Conservation (phyloP, 1,139 yeast genomes). For the Candida sanyaensis region DNA sequence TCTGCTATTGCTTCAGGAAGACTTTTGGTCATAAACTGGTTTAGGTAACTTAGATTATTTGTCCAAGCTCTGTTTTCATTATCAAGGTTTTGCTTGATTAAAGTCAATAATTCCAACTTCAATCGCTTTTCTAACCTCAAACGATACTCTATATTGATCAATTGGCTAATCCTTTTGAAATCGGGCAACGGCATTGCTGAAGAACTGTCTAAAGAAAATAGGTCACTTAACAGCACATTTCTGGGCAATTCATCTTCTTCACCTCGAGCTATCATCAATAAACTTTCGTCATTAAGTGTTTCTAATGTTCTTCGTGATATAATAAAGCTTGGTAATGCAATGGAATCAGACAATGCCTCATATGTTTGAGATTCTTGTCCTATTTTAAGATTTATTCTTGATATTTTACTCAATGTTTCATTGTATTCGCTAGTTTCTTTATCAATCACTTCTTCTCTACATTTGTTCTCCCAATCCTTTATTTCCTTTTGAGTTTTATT, state of each 20-base stretch:
- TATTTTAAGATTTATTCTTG: constrained; percentile 28
- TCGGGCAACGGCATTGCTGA: constrained; percentile 31
- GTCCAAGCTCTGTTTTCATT: constrained; percentile 44
- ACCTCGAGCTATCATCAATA: constrained; percentile 19
- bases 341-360: constrained; percentile 25
- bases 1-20: constrained; percentile 31
- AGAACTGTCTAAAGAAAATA: constrained; percentile 31
- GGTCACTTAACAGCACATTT: constrained; percentile 20
- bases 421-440: constrained; percentile 33
- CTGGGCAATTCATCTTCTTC: constrained; percentile 15
- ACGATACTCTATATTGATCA: constrained; percentile 38
- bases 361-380: constrained; percentile 23
- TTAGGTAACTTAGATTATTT: constrained; percentile 37
- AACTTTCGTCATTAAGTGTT: constrained; percentile 23
- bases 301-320: constrained; percentile 33
- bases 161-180: constrained; percentile 27
- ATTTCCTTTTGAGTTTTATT: constrained; percentile 32
- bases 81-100: constrained; percentile 32
- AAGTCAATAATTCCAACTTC: constrained; percentile 36
- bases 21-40: constrained; percentile 36
- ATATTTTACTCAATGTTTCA: constrained; percentile 29
- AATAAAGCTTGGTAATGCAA: constrained; percentile 30
- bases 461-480: constrained; percentile 31
- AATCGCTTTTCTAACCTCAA: constrained; percentile 34
- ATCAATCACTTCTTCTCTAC: constrained; percentile 22